phyloP scores from a whole-genome alignment of 768 basidiomycete species.

The Candolleomyces aberdarensis region DNA sequence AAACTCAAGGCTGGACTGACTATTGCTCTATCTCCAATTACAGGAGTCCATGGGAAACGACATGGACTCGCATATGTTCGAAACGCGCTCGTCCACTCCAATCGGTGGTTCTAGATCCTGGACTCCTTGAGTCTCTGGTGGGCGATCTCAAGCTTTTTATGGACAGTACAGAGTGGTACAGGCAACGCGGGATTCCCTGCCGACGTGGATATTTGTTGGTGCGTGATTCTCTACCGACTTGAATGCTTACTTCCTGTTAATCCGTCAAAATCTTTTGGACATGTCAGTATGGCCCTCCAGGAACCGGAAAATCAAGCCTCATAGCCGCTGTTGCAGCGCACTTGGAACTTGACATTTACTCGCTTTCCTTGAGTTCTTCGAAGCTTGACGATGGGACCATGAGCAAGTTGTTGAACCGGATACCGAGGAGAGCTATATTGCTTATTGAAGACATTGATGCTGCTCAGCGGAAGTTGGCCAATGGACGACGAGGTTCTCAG shows the following conservation, averaged over 20 bases:
- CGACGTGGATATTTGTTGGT: slow-evolving; percentile 62
- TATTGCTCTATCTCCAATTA: too few species aligned
- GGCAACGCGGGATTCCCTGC: slow-evolving; percentile 64
- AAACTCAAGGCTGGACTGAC: too few species aligned
- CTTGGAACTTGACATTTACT: slow-evolving; percentile 62
- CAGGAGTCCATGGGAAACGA: too few species aligned
- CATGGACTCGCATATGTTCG: too few species aligned
- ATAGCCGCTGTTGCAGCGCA: slow-evolving; percentile 72
- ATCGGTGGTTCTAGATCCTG: slow-evolving; percentile 59
- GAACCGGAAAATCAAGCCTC: slow-evolving; percentile 68
- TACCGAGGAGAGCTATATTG: slow-evolving; percentile 56
- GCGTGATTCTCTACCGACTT: slow-evolving; percentile 3
- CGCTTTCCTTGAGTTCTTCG: slow-evolving; percentile 54
- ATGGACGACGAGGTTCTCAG: neutral
- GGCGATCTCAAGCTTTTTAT: slow-evolving; percentile 63
- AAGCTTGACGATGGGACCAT: slow-evolving; percentile 57
- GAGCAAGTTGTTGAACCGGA: slow-evolving; percentile 45
- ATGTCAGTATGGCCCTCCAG: slow-evolving; percentile 59
- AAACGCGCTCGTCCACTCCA: slow-evolving; percentile 27
- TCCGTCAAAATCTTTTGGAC: neutral
- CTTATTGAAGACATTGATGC: slow-evolving; percentile 77
- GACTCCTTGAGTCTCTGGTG: slow-evolving; percentile 53
- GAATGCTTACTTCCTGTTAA: neutral
- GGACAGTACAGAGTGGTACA: slow-evolving; percentile 55
- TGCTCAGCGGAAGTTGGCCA: slow-evolving; percentile 22